Percentiles rank a stretch among this genome's conserved stretches.
These are phyloP conservation scores for Ceratobasidium sp. DNA, from an alignment of 1,284 basidiomycete genomes.

Conservation along the genomic window DNA sequence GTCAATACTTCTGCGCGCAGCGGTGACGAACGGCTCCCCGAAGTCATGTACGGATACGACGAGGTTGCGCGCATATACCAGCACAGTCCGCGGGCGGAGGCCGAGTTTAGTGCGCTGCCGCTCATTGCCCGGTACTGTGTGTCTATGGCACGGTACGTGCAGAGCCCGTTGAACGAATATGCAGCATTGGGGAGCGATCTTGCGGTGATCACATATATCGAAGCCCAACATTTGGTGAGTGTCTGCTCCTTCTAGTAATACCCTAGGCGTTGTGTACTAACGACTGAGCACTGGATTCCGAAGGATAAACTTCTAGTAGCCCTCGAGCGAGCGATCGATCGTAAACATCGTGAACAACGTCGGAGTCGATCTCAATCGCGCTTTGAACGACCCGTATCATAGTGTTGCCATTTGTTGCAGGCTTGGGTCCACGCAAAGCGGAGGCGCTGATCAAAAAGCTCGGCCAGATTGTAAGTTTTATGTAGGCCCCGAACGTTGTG, in stretches of 20 bases:
- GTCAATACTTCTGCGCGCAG: slow-evolving; percentile 47
- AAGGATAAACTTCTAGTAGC: slow-evolving; percentile 85
- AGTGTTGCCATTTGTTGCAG: slow-evolving; percentile 91
- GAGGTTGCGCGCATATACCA: slow-evolving; percentile 96
- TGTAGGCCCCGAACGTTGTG: slow-evolving; percentile 36
- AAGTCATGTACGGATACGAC: slow-evolving; percentile 85
- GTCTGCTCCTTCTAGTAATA: not conserved
- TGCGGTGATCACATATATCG: slow-evolving; percentile 81
- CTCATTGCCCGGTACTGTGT: slow-evolving; percentile 93
- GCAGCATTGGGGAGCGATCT: slow-evolving; percentile 88
- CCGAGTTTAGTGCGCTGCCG: slow-evolving; percentile 87
- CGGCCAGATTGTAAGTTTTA: slow-evolving; percentile 69
- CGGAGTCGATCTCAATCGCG: slow-evolving; percentile 96
- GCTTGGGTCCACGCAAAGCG: slow-evolving; percentile 95
- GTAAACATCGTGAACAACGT: slow-evolving; percentile 90
- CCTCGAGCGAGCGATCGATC: slow-evolving; percentile 84
- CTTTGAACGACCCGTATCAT: slow-evolving; percentile 88
- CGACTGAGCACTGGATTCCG: slow-evolving; percentile 70
- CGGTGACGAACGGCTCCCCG: slow-evolving; percentile 67
- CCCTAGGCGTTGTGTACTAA: not conserved
- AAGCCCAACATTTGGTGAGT: slow-evolving; percentile 87
- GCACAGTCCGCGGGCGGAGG: slow-evolving; percentile 85
- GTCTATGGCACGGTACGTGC: slow-evolving; percentile 91
- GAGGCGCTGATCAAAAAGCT: slow-evolving; percentile 88
- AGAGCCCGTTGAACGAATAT: slow-evolving; percentile 95